Evolutionary conservation across 441 rosid species (phyloP).

Genomic region (Croton laevigatus): DNA sequence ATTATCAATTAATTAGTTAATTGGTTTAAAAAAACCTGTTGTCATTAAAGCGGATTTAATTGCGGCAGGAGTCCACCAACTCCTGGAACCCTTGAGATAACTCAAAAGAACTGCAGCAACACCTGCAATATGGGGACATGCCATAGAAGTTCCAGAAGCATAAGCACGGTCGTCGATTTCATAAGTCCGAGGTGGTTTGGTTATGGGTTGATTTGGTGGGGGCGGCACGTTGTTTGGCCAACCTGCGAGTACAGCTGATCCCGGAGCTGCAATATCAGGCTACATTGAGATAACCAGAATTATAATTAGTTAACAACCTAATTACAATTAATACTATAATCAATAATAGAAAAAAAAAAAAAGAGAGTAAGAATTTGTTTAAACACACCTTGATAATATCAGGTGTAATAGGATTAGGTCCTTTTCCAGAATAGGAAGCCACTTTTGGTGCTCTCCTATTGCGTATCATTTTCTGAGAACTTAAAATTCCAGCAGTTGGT

Average conservation of each 20-base stretch:
- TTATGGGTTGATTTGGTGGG: not conserved
- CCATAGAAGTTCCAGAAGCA: constrained; percentile 24
- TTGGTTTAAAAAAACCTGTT: not conserved
- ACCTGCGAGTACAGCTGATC: constrained; percentile 6
- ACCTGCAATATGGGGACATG: constrained; percentile 26
- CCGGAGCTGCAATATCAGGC: constrained; percentile 27
- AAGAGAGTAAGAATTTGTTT: no score
- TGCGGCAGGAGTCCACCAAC: not conserved
- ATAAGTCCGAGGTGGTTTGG: not conserved
- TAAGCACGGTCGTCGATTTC: no score
- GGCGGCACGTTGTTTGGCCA: not conserved
- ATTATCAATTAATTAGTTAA: no score
- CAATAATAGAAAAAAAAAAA: no score
- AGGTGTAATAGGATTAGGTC: constrained; percentile 15
- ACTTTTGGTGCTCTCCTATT: constrained; percentile 6
- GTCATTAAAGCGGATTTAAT: constrained; percentile 25
- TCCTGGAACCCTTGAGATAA: not conserved
- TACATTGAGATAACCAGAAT: not conserved
- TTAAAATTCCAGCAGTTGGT: not conserved
- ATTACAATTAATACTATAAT: no score
- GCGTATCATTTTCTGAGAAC: not conserved
- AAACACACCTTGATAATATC: constrained; percentile 19
- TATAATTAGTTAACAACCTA: not conserved
- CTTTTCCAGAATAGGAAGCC: constrained; percentile 14
- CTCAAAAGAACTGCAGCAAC: constrained; percentile 6